Evolutionary conservation across 164 flowering plant species (phyloP).

Genomic region (Vitis rupestris): DNA sequence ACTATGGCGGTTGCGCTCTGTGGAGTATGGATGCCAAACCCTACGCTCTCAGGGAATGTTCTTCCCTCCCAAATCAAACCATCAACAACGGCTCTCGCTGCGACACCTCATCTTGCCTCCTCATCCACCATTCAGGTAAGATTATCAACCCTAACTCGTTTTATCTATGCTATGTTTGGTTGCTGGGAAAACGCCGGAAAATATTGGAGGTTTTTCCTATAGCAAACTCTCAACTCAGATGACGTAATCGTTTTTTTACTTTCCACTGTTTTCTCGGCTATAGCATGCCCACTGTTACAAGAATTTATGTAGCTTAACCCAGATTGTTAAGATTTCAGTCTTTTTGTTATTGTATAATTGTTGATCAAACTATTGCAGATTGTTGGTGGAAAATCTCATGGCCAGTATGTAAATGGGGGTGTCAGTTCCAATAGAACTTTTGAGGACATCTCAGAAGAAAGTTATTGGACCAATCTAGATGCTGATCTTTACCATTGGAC

Average conservation of each 20-base stretch:
- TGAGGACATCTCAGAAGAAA: slow-evolving; percentile 31
- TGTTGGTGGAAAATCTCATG: slow-evolving; percentile 51
- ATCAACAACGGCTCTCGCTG: slow-evolving; percentile 8
- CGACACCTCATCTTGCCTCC: slow-evolving; percentile 22
- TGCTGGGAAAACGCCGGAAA: too few relatives aligned
- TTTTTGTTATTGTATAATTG: background rate
- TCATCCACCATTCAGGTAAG: slow-evolving; percentile 35
- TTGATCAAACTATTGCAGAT: slow-evolving; percentile 40
- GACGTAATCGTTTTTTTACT: too few relatives aligned
- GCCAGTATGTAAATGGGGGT: slow-evolving; percentile 28
- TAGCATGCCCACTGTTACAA: too few relatives aligned
- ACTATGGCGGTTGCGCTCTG: too few relatives aligned
- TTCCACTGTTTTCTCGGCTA: too few relatives aligned
- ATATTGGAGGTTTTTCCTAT: too few relatives aligned
- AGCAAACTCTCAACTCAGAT: too few relatives aligned
- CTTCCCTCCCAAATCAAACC: background rate
- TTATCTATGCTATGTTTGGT: background rate
- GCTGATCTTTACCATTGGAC: slow-evolving; percentile 82
- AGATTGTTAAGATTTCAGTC: background rate
- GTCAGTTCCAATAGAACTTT: slow-evolving; percentile 3
- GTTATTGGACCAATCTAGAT: slow-evolving; percentile 68
- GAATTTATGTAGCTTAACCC: background rate
- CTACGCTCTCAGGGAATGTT: too few relatives aligned
- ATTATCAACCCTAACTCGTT: background rate
- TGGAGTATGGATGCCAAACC: too few relatives aligned